A percentile compares a stretch with the other conserved stretches of the same genome.
Conservation (phyloP, 306 rosid genomes). For the Lupinus albus region DNA sequence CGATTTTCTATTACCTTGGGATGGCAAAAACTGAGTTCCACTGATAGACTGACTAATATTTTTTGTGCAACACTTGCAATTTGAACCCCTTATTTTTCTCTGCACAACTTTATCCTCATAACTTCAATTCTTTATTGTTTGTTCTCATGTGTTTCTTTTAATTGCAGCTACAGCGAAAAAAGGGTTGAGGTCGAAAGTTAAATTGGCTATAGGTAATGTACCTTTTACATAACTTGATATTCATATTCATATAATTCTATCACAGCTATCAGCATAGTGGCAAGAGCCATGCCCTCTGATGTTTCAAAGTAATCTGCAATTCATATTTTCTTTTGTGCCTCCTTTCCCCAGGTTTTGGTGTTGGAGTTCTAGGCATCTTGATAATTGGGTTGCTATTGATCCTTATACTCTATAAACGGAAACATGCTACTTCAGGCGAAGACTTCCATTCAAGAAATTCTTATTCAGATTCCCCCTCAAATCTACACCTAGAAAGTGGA, state of each 20-base stretch:
- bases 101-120: constrained; percentile 6
- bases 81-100: constrained; percentile 7
- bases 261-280: background rate
- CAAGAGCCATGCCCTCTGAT: background rate
- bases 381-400: constrained; percentile 30
- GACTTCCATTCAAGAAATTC: constrained; percentile 33
- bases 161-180: background rate
- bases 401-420: constrained; percentile 35
- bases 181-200: background rate
- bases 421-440: constrained; percentile 15
- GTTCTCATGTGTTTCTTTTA: constrained; percentile 31
- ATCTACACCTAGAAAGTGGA: constrained; percentile 29
- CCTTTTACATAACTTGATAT: constrained; percentile 28
- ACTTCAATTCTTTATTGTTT: constrained; percentile 9
- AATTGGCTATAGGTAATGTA: constrained; percentile 40
- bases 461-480: constrained; percentile 25
- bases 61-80: constrained; percentile 13
- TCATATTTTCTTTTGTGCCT: constrained; percentile 11
- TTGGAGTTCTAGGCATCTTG: constrained; percentile 37
- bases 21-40: constrained; percentile 2
- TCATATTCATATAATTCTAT: background rate
- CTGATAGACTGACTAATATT: constrained; percentile 4
- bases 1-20: background rate
- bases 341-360: constrained; percentile 41
- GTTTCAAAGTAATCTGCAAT: constrained; percentile 16